Percentiles rank a stretch among this genome's conserved stretches.
Evolutionary conservation across 139 green algal species (phyloP).

Genomic region (Chlorella sp.): DNA sequence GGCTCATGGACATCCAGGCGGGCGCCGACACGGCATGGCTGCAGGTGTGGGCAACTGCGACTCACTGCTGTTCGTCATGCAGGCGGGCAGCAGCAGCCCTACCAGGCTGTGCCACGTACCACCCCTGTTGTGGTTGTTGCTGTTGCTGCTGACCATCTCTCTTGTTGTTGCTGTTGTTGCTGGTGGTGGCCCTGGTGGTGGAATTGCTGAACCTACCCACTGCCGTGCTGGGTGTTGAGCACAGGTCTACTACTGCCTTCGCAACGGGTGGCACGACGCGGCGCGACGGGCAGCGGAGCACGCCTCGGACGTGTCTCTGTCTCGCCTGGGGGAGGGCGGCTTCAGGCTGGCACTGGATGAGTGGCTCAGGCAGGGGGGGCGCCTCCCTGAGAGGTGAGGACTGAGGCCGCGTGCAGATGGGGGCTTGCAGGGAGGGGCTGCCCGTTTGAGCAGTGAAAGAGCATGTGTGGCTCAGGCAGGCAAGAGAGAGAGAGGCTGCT

Average conservation of each 20-base stretch:
- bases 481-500: neutral
- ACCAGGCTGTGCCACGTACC: neutral
- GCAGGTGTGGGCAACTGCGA: conserved; percentile 18
- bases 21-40: conserved; percentile 69
- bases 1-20: conserved; percentile 63
- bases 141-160: no score
- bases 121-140: neutral
- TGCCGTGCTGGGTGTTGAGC: no score
- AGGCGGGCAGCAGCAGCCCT: no score
- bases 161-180: no score
- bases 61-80: neutral
- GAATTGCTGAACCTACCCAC: no score
- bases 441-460: no score
- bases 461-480: no score
- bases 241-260: conserved; percentile 66
- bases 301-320: conserved; percentile 24
- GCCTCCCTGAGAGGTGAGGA: conserved; percentile 22
- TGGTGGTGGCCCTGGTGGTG: no score
- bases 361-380: conserved; percentile 26
- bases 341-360: conserved; percentile 30
- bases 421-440: no score
- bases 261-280: conserved; percentile 53
- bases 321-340: neutral
- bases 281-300: conserved; percentile 45
- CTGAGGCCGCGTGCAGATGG: neutral